phyloP scores from a whole-genome alignment of 345 rosid genomes.

The Iberis pinnata region DNA sequence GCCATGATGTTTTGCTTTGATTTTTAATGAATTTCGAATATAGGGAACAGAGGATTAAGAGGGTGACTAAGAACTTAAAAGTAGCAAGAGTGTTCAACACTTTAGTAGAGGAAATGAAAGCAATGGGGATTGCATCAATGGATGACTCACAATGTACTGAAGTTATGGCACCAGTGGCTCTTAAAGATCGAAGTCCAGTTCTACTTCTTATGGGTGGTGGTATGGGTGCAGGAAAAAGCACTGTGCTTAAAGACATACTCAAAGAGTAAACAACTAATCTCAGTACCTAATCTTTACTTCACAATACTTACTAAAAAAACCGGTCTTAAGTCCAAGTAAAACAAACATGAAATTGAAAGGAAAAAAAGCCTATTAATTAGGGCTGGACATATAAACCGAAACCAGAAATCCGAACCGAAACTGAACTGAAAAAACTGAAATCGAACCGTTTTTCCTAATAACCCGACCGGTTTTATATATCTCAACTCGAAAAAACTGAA shows the following conservation, averaged over 20 bases:
- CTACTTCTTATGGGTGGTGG: slow-evolving; percentile 97
- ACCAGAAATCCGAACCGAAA: no score
- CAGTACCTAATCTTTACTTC: slow-evolving; percentile 3
- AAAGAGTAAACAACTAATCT: slow-evolving; percentile 49
- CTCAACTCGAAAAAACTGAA: no score
- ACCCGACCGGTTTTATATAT: no score
- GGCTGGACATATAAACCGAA: no score
- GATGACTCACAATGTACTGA: slow-evolving; percentile 65
- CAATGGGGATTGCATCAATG: slow-evolving; percentile 51
- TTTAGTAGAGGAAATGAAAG: slow-evolving; percentile 81
- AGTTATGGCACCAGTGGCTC: slow-evolving; percentile 88
- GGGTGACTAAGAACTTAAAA: slow-evolving; percentile 67
- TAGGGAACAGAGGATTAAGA: slow-evolving; percentile 83
- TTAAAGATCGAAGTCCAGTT: slow-evolving; percentile 72
- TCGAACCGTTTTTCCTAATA: no score
- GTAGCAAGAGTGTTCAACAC: slow-evolving; percentile 71
- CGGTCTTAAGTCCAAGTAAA: no score
- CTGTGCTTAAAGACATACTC: slow-evolving; percentile 84
- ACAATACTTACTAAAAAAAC: no score
- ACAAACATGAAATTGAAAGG: no score
- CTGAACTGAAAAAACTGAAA: no score
- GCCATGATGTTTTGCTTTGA: no score
- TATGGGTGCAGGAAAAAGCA: slow-evolving; percentile 99
- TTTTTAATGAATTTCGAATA: no score
- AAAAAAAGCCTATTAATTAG: no score